Base-by-base conservation (phyloP, 1,284 basidiomycete species). In the Puccinia triticina region DNA sequence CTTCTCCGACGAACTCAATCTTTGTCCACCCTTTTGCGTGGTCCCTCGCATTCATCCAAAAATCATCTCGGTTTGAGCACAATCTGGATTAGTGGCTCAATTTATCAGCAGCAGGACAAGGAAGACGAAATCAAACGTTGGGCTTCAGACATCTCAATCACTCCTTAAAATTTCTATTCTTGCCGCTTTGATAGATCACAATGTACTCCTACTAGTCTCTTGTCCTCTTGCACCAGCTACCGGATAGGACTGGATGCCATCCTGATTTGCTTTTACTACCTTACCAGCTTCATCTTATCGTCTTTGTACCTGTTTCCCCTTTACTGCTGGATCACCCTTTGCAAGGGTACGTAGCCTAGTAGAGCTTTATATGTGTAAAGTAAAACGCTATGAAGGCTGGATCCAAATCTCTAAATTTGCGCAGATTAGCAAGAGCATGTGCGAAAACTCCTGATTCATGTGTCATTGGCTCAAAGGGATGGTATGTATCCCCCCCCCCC, bases 1-100 rank as follows among this genome's bases (percentile, higher is more conserved):
- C 53, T 23, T 73, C 8, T 73, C 10, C 71, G 71, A 55, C 71
- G 48, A 26, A 73, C 71, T 73, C 46, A 53, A 12, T 73, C 71
- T 23, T 53, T 55, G 71, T 29, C 53, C 32, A n/a, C 32, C n/a
- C 4, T 55, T 21, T 55, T 40, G 53, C 18, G 26, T 26, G 3
- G 21, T 16, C 34, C 34, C 34, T 34, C 26, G 26, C 29, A 16
- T 23, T 48, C 48, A 23, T 21, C 21, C 48, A 34, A 73, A 34
- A 73, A 73, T 11, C n/a, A 55, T 73, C 23, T 14, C 34, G 7
- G 16, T 14, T 34, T 53, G 29, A 50, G 23, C 23, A 53, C 32
- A 11, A n/a, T 40, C 48, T 73, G 71, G 71, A 73, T 29, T 53
- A 73, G 29, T 34, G 10, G 2, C 26, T 55, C 71, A 3, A 34